phyloP scores from a whole-genome alignment of 2,329 filamentous ascomycete genomes.

The Hypoxylon sp. region DNA sequence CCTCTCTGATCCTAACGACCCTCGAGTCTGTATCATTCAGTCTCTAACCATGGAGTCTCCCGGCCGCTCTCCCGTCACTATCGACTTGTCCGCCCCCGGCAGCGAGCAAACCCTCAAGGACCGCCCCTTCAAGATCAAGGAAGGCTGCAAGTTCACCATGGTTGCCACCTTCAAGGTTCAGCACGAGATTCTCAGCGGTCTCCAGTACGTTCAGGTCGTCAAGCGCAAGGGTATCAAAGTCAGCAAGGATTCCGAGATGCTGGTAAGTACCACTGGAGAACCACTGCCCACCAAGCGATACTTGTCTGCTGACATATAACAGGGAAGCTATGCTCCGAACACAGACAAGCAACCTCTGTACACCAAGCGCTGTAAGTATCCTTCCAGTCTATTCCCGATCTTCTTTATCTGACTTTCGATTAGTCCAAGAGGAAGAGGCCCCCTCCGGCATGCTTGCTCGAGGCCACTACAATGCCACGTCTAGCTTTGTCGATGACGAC shows the following conservation, averaged over 20 bases:
- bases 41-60: conserved; percentile 89
- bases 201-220: conserved; percentile 96
- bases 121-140: conserved; percentile 98
- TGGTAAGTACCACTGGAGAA: conserved; percentile 71
- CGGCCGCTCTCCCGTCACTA: conserved; percentile 86
- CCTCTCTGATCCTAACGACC: conserved; percentile 83
- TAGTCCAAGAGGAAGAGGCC: conserved; percentile 92
- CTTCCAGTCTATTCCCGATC: neutral
- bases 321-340: conserved; percentile 95
- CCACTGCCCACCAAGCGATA: neutral
- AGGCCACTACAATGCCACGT: conserved; percentile 90
- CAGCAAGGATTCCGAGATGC: conserved; percentile 98
- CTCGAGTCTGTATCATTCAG: conserved; percentile 92
- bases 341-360: conserved; percentile 89
- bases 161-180: conserved; percentile 95
- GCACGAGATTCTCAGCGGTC: conserved; percentile 92
- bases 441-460: conserved; percentile 91
- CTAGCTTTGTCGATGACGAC: conserved; percentile 96
- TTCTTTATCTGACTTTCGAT: conserved; percentile 16
- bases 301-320: conserved; percentile 49
- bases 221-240: conserved; percentile 89
- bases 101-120: conserved; percentile 85
- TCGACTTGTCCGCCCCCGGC: conserved; percentile 84
- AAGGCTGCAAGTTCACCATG: conserved; percentile 94
- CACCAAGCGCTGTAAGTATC: conserved; percentile 87